Evolutionary conservation across 495 filamentous ascomycete genomes (phyloP).

Genomic region (Penicillium dipodomyicola): DNA sequence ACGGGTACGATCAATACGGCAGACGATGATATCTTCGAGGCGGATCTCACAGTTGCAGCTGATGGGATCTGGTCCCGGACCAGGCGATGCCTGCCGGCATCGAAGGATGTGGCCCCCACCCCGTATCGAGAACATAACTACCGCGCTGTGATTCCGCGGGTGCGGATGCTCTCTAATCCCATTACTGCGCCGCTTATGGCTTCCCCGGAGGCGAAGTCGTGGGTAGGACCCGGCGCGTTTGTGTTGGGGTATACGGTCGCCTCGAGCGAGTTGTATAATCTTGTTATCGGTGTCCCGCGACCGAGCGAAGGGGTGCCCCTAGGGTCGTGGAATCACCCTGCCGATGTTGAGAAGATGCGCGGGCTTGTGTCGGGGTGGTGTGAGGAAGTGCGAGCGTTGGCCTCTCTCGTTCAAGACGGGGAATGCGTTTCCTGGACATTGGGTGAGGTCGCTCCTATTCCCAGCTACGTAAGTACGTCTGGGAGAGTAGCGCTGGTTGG

Average conservation of each 20-base stretch:
- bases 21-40: conserved; percentile 13
- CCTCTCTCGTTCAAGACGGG: conserved; percentile 15
- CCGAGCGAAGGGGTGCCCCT: conserved; percentile 14
- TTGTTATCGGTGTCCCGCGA: conserved; percentile 16
- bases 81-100: conserved; percentile 17
- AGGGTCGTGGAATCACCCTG: conserved; percentile 17
- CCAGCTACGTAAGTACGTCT: conserved; percentile 15
- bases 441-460: conserved; percentile 11
- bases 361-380: conserved; percentile 18
- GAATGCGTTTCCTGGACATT: conserved; percentile 15
- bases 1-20: conserved; percentile 13
- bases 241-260: conserved; percentile 16
- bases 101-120: conserved; percentile 15
- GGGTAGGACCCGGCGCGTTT: conserved; percentile 12
- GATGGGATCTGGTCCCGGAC: conserved; percentile 17
- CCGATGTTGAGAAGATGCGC: conserved; percentile 16
- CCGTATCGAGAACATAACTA: conserved; percentile 18
- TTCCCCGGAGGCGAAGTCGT: conserved; percentile 13
- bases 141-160: conserved; percentile 17
- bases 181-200: conserved; percentile 18
- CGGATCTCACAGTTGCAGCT: conserved; percentile 17
- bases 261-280: conserved; percentile 14
- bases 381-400: conserved; percentile 15
- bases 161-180: conserved; percentile 15
- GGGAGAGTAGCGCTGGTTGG: conserved; percentile 18